These are phyloP conservation scores for Trichosporon sp. DNA, from an alignment of 1,284 basidiomycete species.

Conservation along the genomic window DNA sequence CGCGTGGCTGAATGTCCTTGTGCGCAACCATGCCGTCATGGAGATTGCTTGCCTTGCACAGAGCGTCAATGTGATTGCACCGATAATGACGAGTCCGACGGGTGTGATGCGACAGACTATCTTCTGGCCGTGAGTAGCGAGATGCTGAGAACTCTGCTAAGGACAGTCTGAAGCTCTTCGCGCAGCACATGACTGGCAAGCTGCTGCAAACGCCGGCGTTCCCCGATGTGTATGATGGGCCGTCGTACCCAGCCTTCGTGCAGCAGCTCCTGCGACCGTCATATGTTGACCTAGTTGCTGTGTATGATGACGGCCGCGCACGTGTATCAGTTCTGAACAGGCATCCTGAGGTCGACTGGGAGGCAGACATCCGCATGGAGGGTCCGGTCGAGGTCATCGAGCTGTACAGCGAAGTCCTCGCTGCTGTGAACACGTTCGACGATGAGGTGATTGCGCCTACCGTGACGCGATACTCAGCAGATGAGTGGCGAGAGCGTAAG, in stretches of 20 bases:
- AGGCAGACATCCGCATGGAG: slow-evolving; percentile 21
- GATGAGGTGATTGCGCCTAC: slow-evolving; percentile 27
- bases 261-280: slow-evolving; percentile 30
- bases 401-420: slow-evolving; percentile 38
- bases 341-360: slow-evolving; percentile 36
- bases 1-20: slow-evolving; percentile 60
- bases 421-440: slow-evolving; percentile 36
- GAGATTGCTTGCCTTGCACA: slow-evolving; percentile 63
- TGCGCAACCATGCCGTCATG: slow-evolving; percentile 58
- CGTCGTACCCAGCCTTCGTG: slow-evolving; percentile 35
- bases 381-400: slow-evolving; percentile 26
- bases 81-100: slow-evolving; percentile 33
- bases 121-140: slow-evolving; percentile 32
- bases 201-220: slow-evolving; percentile 25
- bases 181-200: slow-evolving; percentile 38
- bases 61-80: slow-evolving; percentile 49
- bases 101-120: slow-evolving; percentile 35
- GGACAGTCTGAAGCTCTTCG: slow-evolving; percentile 29
- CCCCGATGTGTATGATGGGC: slow-evolving; percentile 37
- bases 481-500: slow-evolving; percentile 22
- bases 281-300: slow-evolving; percentile 37
- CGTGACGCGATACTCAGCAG: slow-evolving; percentile 12
- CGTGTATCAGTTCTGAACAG: slow-evolving; percentile 39
- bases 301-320: slow-evolving; percentile 28
- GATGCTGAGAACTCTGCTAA: background rate